Conservation (phyloP, 768 basidiomycete species). For the Auricularia cornea region DNA sequence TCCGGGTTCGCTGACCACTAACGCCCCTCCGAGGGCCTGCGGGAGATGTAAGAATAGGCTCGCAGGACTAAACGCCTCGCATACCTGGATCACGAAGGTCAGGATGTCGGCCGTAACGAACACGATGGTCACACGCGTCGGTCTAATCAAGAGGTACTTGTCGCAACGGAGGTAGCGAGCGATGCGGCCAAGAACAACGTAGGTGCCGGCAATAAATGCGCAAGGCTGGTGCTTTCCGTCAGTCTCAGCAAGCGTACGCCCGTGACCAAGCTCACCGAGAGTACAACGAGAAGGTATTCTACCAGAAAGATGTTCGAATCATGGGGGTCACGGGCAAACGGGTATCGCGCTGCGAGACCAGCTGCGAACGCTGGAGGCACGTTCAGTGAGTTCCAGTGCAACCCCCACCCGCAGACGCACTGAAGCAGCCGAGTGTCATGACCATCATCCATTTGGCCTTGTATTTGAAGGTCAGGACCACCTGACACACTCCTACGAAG, state of each 20-base stretch:
- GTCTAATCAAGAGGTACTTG: conserved; percentile 40
- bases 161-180: conserved; percentile 41
- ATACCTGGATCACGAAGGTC: conserved; percentile 59
- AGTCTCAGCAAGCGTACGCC: not conserved
- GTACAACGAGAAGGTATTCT: conserved; percentile 51
- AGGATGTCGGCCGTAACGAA: conserved; percentile 57
- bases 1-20: conserved; percentile 18
- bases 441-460: conserved; percentile 51
- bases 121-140: conserved; percentile 42
- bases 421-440: conserved; percentile 54
- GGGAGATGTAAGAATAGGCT: too few species aligned
- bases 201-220: conserved; percentile 63
- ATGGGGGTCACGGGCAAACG: conserved; percentile 44
- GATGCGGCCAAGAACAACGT: conserved; percentile 57
- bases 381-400: not conserved
- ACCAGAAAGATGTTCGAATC: conserved; percentile 45
- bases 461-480: conserved; percentile 32
- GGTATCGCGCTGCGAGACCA: conserved; percentile 50
- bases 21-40: conserved; percentile 42
- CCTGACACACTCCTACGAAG: conserved; percentile 36
- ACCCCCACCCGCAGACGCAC: conserved; percentile 23
- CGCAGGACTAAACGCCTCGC: too few species aligned
- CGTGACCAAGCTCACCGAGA: conserved; percentile 39
- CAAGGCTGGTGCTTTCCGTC: conserved; percentile 42
- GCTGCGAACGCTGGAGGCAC: conserved; percentile 46